A percentile compares a stretch with the other conserved stretches of the same genome.
These are phyloP conservation scores for Chenopodium quinoa DNA, from an alignment of 148 eudicot species.

Conservation along the genomic window DNA sequence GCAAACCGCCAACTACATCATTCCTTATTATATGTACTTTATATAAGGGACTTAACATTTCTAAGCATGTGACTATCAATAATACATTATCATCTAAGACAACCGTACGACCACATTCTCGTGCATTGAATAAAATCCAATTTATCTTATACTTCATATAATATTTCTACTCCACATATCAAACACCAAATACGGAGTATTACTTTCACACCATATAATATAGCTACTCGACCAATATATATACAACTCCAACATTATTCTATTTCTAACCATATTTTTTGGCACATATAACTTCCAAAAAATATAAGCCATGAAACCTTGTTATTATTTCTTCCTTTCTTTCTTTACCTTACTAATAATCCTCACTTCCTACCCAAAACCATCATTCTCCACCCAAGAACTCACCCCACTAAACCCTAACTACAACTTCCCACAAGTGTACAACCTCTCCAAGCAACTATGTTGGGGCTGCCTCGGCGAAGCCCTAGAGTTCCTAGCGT, in stretches of 20 bases:
- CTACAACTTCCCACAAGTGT: slow-evolving; percentile 31
- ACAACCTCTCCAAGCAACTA: slow-evolving; percentile 56
- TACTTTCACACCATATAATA: neutral
- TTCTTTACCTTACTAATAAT: slow-evolving; percentile 6
- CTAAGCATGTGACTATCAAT: slow-evolving; percentile 15
- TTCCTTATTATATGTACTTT: no score
- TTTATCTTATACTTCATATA: neutral
- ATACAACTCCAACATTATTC: neutral
- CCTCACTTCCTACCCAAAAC: neutral
- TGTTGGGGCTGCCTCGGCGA: slow-evolving; percentile 63
- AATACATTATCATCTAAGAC: neutral
- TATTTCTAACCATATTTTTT: neutral
- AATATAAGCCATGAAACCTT: slow-evolving; percentile 1
- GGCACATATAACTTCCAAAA: neutral
- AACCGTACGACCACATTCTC: slow-evolving; percentile 20
- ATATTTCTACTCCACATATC: neutral
- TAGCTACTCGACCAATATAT: neutral
- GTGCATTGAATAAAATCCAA: slow-evolving; percentile 13
- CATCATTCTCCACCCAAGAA: slow-evolving; percentile 10
- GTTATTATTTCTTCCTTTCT: neutral
- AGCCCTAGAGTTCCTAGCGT: slow-evolving; percentile 51
- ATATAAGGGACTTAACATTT: no score
- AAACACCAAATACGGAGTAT: slow-evolving; percentile 4
- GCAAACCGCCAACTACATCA: no score
- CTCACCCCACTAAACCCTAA: slow-evolving; percentile 20